Evolutionary conservation across 2,329 filamentous ascomycete genomes (phyloP), one percentile per base, ranked within the genome.

Genomic region (Ophiostoma sp.): DNA sequence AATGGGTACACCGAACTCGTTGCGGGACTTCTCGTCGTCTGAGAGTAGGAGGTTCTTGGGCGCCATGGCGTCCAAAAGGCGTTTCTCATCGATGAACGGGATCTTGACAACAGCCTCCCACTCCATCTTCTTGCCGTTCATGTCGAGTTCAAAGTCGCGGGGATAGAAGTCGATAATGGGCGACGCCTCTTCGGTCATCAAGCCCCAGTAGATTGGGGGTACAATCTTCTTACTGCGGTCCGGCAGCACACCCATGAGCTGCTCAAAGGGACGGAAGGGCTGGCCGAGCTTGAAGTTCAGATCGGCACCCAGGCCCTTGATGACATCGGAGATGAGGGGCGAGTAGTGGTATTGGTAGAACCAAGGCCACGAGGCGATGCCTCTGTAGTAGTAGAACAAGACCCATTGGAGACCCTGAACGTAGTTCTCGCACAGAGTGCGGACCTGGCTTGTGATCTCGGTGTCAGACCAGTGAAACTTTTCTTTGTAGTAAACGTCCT

Each of bases 121-220:
- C 72, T 99, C 96, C 90, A 97, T 96, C 81, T 97, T 99, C 82
- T 99, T 99, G 70, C 95, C 96, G 74, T 99, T 98, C 95, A 99
- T 98, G 76, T 99, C 96, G 55, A 99, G 83, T 72, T 96, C 92
- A 75, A 99, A 99, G 74, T 99, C 95, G 74, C 94, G 87, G 2
- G 95, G 95, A 75, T 99, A 99, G 77, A 99, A 99, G 76, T 99
- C 95, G 75, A 97, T 90, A 76, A 99, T 99, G 1, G 95, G 93
- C 16, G 94, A 98, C 16, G 90, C 86, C 1, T 89, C 84, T 68
- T 91, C 91, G 1, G 92, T 97, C 95, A 99, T 99, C 65, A 99
- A 83, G 40, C 92, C 87, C 78, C 95, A 92, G 78, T 96, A 98
- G 4, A 93, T 87, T 47, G 80, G 79, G 1, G 95, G 95, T 1